A percentile compares a stretch with the other conserved stretches of the same genome.
Conservation (phyloP, 441 rosid species). For the Syzygium syzygioides region DNA sequence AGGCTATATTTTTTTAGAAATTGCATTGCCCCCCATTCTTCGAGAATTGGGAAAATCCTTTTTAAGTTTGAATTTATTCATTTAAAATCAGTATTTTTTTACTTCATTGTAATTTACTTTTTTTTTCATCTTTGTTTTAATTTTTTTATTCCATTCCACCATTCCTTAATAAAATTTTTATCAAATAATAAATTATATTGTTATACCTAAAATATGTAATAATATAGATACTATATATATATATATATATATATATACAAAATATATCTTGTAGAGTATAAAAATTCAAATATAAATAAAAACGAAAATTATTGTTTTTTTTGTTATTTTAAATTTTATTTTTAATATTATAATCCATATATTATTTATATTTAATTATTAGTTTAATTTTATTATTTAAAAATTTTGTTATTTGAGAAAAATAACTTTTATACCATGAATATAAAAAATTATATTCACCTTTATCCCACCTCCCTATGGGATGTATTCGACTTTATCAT, state of each 20-base stretch:
- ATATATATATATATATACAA: too few species aligned
- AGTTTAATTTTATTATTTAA: neutral
- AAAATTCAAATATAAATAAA: neutral
- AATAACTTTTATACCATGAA: fast-evolving
- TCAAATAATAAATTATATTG: too few species aligned
- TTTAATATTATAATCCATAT: too few species aligned
- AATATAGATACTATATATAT: too few species aligned
- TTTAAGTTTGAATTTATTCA: neutral
- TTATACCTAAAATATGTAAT: too few species aligned
- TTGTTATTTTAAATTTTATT: neutral
- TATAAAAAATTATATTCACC: neutral
- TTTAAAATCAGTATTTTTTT: too few species aligned
- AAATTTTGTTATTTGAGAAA: fast-evolving
- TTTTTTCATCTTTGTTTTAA: too few species aligned
- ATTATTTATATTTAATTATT: too few species aligned
- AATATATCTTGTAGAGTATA: neutral
- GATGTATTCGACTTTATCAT: neutral
- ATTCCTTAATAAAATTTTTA: too few species aligned
- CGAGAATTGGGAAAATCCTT: neutral
- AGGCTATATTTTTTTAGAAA: neutral
- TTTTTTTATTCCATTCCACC: too few species aligned
- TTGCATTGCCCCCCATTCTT: neutral
- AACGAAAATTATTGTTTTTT: neutral
- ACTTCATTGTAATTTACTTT: too few species aligned
- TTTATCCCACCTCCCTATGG: fast-evolving